These are phyloP conservation scores for Neofusicoccum kwambonambiense DNA, from an alignment of 2,329 filamentous ascomycete genomes.

Conservation along the genomic window DNA sequence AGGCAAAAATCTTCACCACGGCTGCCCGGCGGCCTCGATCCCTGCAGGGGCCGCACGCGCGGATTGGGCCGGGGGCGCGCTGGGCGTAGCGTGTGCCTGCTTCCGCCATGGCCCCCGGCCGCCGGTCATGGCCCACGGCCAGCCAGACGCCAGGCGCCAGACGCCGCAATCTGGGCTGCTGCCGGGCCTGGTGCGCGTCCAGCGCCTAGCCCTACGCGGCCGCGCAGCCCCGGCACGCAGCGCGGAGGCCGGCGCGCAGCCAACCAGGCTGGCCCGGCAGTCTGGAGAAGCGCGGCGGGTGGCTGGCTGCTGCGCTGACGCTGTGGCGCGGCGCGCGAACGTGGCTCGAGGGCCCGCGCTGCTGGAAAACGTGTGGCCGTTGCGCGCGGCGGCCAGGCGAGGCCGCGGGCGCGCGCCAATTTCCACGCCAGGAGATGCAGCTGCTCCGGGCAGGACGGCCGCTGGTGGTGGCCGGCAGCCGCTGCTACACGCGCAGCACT, in stretches of 20 bases:
- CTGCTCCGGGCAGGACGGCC: conserved; percentile 4
- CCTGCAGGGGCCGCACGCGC: background rate
- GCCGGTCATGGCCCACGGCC: too few species aligned
- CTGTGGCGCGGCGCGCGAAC: conserved; percentile 3
- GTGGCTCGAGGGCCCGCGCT: background rate
- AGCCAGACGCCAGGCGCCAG: too few species aligned
- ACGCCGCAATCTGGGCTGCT: too few species aligned
- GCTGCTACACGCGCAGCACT: background rate
- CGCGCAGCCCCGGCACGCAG: background rate
- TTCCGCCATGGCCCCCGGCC: background rate
- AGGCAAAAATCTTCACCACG: conserved; percentile 13
- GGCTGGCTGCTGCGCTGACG: conserved; percentile 7
- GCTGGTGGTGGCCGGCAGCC: background rate
- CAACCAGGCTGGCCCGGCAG: background rate
- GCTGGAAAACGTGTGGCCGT: background rate
- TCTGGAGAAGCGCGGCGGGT: conserved; percentile 12
- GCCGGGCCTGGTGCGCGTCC: too few species aligned
- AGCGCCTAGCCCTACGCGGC: too few species aligned
- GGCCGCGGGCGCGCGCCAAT: background rate
- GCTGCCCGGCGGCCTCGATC: background rate
- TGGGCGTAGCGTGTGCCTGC: background rate
- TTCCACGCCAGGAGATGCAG: background rate
- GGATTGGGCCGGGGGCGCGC: background rate
- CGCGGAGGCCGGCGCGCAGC: background rate
- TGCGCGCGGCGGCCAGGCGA: background rate